Base-by-base conservation (phyloP, 1,284 basidiomycete species). In the Athelia sp. region DNA sequence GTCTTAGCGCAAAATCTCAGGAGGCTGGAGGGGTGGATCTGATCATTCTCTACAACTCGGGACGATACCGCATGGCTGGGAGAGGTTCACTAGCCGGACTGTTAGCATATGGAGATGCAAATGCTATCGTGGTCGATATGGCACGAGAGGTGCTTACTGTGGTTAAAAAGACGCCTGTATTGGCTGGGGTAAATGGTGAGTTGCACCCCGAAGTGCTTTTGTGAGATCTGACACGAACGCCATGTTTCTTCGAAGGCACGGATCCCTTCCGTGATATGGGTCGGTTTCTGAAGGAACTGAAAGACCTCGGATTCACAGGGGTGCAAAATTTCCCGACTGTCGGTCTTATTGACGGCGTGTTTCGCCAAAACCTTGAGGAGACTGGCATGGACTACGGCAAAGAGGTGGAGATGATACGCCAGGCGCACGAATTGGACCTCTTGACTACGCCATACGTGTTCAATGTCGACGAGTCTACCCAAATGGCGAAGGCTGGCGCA, bases 101-200 rank as follows among this genome's bases (percentile, higher is more conserved):
- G 35, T 62, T 63, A 61, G 62, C 63, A 18, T 65, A 62, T n/a
- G 62, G 64, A 18, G 61, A 66, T 43, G 62, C 60, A 2, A 66
- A 66, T 43, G 56, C 47, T 15, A 60, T 62, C 50, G 54, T 66
- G 54, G 47, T 65, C 6, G 62, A 64, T 23, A 64, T 66, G 62
- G 61, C 56, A 8, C 54, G 53, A 36, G 61, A 65, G 46, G 54
- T 51, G 4, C 44, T 66, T 48, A 63, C 64, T 0, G 48, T 61
- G 29, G 62, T 64, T 21, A 60, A 60, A 49, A 38, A 59, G 32
- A 64, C 58, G 11, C 52, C 57, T 2, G 63, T 63, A 38, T 48
- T 64, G 4, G 62, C 61, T 8, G 63, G 62, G 6, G 47, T 64
- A 44, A 64, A 60, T 34, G 60, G 36, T 21, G 19, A n/a, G 26